Conservation (phyloP, 192 early-diverging fungal species). For the Coemansia javaensis region DNA sequence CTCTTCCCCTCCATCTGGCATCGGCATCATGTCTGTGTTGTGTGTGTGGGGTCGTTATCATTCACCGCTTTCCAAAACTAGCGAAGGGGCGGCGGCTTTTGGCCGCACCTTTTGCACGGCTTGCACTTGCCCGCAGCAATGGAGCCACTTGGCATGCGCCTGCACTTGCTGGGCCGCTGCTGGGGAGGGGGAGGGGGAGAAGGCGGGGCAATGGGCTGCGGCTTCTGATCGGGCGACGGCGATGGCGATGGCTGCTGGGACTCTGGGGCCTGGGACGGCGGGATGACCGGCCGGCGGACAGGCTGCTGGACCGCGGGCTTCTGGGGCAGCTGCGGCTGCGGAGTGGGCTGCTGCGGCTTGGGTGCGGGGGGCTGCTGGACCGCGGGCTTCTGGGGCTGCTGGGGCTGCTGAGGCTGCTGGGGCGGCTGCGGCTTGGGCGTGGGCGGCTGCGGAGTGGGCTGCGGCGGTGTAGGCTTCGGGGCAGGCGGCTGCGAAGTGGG, state of each 20-base stretch:
- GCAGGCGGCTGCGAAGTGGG: neutral
- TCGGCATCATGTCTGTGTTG: too few species aligned
- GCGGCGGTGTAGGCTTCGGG: neutral
- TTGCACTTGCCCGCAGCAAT: constrained; percentile 54
- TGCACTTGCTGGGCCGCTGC: constrained; percentile 41
- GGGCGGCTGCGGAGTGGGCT: neutral
- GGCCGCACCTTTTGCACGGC: constrained; percentile 44
- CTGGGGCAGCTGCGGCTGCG: too few species aligned
- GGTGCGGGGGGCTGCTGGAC: neutral
- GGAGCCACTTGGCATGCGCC: constrained; percentile 47
- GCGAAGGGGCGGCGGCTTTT: constrained; percentile 28
- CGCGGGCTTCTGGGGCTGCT: neutral
- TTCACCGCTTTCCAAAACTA: too few species aligned
- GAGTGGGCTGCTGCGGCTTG: too few species aligned
- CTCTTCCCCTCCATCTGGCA: too few species aligned
- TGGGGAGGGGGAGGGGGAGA: constrained; percentile 2
- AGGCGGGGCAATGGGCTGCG: neutral
- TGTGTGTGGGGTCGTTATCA: too few species aligned
- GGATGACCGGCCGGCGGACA: too few species aligned
- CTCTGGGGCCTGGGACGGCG: neutral
- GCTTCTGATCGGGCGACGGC: constrained; percentile 2
- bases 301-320: neutral
- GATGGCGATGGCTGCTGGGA: neutral
- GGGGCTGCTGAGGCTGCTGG: neutral
- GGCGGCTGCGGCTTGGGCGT: neutral